Conservation (phyloP, 192 early-diverging fungal species). For the Kickxella alabastrina region DNA sequence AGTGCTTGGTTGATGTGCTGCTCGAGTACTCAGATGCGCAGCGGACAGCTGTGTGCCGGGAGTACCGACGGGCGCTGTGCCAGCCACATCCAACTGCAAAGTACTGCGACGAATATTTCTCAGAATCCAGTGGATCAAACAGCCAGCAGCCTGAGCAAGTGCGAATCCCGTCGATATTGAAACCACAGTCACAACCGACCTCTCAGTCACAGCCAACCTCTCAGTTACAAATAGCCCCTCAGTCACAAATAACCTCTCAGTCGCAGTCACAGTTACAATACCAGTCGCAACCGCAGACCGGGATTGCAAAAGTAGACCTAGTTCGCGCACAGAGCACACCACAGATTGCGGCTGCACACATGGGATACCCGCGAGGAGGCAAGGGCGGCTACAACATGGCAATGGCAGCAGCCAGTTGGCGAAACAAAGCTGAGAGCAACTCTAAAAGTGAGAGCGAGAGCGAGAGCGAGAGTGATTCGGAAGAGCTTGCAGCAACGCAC, state of each 20-base stretch:
- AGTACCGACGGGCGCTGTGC: conserved; percentile 17
- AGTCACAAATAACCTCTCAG: too few relatives aligned
- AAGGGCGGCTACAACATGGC: conserved; percentile 31
- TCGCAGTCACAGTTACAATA: too few relatives aligned
- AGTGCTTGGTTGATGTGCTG: conserved; percentile 6
- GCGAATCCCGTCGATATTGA: neutral
- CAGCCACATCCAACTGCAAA: conserved; percentile 17
- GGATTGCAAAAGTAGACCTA: too few relatives aligned
- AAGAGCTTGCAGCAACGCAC: too few relatives aligned
- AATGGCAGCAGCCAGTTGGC: conserved; percentile 7
- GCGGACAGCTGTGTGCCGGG: conserved; percentile 18
- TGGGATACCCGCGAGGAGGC: conserved; percentile 10
- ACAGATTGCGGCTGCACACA: too few relatives aligned
- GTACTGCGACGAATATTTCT: conserved; percentile 26
- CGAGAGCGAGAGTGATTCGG: neutral
- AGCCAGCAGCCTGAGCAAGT: too few relatives aligned
- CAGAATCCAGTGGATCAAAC: too few relatives aligned
- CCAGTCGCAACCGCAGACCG: too few relatives aligned
- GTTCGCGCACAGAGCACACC: too few relatives aligned
- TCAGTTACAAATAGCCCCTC: neutral
- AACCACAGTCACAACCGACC: neutral
- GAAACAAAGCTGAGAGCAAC: neutral
- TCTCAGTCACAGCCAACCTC: too few relatives aligned
- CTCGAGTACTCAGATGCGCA: conserved; percentile 5
- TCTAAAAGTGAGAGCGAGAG: conserved; percentile 1